These are phyloP conservation scores for Pholiota adiposa DNA, from an alignment of 1,284 basidiomycete genomes.

Conservation along the genomic window DNA sequence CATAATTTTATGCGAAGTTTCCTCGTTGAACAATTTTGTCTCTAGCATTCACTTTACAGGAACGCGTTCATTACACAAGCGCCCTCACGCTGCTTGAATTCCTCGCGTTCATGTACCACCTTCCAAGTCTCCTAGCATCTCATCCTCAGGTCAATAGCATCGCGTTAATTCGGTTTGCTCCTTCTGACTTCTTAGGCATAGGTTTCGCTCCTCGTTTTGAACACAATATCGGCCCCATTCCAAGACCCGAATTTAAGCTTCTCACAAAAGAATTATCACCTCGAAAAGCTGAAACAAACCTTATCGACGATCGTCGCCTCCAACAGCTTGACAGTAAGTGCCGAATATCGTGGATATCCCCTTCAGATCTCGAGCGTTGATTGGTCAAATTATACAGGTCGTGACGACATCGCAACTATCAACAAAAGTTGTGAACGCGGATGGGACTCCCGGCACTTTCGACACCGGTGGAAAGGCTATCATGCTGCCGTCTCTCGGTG, in stretches of 20 bases:
- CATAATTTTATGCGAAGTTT: slow-evolving; percentile 18
- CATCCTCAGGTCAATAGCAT: slow-evolving; percentile 49
- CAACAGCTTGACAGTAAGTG: slow-evolving; percentile 54
- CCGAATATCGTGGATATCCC: neutral
- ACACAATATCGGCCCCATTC: slow-evolving; percentile 69
- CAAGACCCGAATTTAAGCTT: slow-evolving; percentile 47
- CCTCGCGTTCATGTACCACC: slow-evolving; percentile 59
- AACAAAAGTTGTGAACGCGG: slow-evolving; percentile 63
- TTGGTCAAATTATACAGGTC: slow-evolving; percentile 42
- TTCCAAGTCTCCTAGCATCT: slow-evolving; percentile 48
- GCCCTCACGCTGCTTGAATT: slow-evolving; percentile 57
- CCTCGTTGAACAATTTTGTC: neutral
- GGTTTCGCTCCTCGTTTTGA: slow-evolving; percentile 65
- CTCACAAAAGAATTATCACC: slow-evolving; percentile 43
- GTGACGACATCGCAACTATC: slow-evolving; percentile 70
- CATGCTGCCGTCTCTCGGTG: slow-evolving; percentile 69
- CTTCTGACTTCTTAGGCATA: slow-evolving; percentile 25
- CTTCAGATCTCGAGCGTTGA: slow-evolving; percentile 6
- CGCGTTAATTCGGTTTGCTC: neutral
- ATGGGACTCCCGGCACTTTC: slow-evolving; percentile 65
- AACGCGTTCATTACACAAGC: slow-evolving; percentile 44
- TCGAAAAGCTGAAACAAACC: slow-evolving; percentile 56
- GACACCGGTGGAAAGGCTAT: slow-evolving; percentile 63
- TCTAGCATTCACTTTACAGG: neutral
- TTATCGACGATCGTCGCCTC: slow-evolving; percentile 54